Percentiles rank a stretch among this genome's conserved stretches.
Evolutionary conservation across 1,284 basidiomycete genomes (phyloP).

Genomic region (Fomitiporia mediterranea): DNA sequence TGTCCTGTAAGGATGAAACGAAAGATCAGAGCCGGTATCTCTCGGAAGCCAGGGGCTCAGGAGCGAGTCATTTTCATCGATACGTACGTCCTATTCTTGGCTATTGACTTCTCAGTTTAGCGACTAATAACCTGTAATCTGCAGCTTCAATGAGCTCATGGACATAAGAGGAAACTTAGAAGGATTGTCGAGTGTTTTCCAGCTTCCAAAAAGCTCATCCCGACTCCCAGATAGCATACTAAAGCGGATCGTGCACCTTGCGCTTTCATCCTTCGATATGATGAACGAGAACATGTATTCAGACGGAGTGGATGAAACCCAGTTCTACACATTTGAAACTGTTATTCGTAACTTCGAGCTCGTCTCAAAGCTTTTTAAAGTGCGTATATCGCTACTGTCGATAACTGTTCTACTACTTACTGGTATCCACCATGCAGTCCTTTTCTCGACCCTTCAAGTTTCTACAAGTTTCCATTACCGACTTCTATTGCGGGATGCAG

Average conservation of each 20-base stretch:
- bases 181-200: too few species aligned
- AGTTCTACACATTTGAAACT: neutral
- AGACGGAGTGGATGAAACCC: neutral
- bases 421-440: neutral
- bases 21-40: neutral
- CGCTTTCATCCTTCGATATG: neutral
- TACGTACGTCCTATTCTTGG: too few species aligned
- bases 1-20: slow-evolving; percentile 1
- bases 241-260: neutral
- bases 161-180: neutral
- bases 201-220: too few species aligned
- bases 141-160: neutral
- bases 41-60: neutral
- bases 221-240: neutral
- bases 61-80: neutral
- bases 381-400: neutral
- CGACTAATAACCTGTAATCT: neutral
- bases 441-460: neutral
- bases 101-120: too few species aligned
- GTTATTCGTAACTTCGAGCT: neutral
- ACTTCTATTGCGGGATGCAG: neutral
- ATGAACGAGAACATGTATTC: neutral
- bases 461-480: neutral
- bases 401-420: neutral
- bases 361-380: slow-evolving; percentile 1